Conservation (phyloP, 768 basidiomycete species). For the Udeniomyces megalosporus region DNA sequence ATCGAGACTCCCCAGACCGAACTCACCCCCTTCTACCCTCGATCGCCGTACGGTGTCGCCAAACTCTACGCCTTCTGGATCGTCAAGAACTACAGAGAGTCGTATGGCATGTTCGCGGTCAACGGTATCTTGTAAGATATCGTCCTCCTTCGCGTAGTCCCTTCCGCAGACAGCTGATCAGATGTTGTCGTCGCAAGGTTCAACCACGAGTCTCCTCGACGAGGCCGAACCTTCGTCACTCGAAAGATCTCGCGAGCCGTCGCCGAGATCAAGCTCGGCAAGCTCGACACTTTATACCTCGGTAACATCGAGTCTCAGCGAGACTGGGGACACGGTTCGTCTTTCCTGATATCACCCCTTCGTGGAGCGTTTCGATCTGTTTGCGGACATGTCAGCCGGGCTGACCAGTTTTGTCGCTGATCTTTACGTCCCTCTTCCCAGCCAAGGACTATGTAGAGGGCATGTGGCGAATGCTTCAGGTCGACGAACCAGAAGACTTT, state of each 20-base stretch:
- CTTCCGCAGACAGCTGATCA: background rate
- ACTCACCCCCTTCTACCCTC: conserved; percentile 96
- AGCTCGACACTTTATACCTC: conserved; percentile 77
- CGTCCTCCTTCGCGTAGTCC: background rate
- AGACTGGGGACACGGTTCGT: conserved; percentile 91
- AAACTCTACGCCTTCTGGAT: conserved; percentile 46
- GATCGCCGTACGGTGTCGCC: conserved; percentile 87
- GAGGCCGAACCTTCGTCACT: conserved; percentile 90
- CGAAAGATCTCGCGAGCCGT: conserved; percentile 84
- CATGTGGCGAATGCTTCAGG: conserved; percentile 96
- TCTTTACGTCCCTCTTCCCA: conserved; percentile 4
- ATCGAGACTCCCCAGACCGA: conserved; percentile 89
- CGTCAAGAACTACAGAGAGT: conserved; percentile 41
- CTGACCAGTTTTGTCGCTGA: background rate
- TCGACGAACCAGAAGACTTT: conserved; percentile 60
- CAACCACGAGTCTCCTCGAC: conserved; percentile 60
- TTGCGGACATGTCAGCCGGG: background rate
- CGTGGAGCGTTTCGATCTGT: too few species aligned
- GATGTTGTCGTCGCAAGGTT: background rate
- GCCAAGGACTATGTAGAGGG: conserved; percentile 68
- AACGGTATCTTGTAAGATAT: conserved; percentile 59
- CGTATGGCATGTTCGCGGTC: conserved; percentile 66
- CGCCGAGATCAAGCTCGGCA: conserved; percentile 77
- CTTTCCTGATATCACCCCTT: background rate
- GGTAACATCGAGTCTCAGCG: conserved; percentile 89